Conservation (phyloP, 176 grass and related monocot genomes). For the Aechmea fasciata region DNA sequence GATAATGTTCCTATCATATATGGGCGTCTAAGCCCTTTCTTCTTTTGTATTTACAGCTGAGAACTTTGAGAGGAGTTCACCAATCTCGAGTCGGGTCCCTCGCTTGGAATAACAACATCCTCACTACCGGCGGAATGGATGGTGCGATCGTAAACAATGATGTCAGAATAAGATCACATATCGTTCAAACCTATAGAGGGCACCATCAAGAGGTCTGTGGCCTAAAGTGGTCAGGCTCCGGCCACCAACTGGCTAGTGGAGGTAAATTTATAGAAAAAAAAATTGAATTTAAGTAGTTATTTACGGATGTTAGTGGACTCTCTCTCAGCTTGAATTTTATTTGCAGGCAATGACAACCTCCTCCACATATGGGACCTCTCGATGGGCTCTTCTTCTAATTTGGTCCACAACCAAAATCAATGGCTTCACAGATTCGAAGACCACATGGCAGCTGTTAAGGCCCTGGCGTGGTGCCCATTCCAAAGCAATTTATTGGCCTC, state of each 20-base stretch:
- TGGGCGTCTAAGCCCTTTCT: background rate
- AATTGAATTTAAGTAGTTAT: no score
- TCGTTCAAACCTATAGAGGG: slow-evolving; percentile 50
- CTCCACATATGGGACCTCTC: slow-evolving; percentile 41
- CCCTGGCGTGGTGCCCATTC: slow-evolving; percentile 65
- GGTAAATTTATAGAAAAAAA: slow-evolving; percentile 7
- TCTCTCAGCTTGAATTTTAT: no score
- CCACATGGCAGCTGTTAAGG: slow-evolving; percentile 56
- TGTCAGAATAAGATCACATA: slow-evolving; percentile 41
- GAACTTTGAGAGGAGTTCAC: slow-evolving; percentile 43
- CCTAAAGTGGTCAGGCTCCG: slow-evolving; percentile 54
- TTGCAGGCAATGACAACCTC: slow-evolving; percentile 39
- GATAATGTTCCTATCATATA: background rate
- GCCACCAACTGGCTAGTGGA: slow-evolving; percentile 51
- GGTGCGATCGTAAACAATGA: slow-evolving; percentile 64
- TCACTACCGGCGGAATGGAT: slow-evolving; percentile 48
- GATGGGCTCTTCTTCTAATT: slow-evolving; percentile 31
- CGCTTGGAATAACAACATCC: slow-evolving; percentile 57
- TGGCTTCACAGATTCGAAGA: slow-evolving; percentile 55
- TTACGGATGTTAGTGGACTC: no score
- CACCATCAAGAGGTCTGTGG: slow-evolving; percentile 62
- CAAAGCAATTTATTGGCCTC: slow-evolving; percentile 59
- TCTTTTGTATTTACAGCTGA: slow-evolving; percentile 31
- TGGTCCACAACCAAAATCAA: slow-evolving; percentile 40
- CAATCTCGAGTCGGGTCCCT: slow-evolving; percentile 53